Conservation (phyloP, 2,329 filamentous ascomycete species). For the Aspergillus sp. region DNA sequence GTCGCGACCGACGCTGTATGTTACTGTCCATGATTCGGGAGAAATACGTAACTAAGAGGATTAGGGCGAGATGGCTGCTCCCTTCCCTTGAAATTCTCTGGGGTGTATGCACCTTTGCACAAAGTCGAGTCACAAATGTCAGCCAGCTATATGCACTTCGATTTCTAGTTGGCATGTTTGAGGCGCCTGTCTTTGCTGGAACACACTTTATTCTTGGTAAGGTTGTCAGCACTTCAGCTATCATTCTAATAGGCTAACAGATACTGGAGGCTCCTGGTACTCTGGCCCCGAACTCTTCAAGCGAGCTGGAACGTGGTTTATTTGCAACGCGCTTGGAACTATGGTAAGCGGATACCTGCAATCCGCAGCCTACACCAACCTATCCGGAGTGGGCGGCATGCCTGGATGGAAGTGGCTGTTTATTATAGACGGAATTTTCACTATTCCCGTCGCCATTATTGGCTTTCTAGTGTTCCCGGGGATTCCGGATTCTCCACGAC, state of each 20-base stretch:
- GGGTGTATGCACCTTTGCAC: slow-evolving; percentile 39
- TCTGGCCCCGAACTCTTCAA: slow-evolving; percentile 53
- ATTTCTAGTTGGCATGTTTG: slow-evolving; percentile 37
- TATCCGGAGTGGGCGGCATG: slow-evolving; percentile 53
- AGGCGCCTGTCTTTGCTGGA: slow-evolving; percentile 37
- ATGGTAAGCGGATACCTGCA: slow-evolving; percentile 62
- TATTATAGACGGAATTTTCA: slow-evolving; percentile 60
- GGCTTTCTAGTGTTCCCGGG: slow-evolving; percentile 54
- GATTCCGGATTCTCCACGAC: slow-evolving; percentile 44
- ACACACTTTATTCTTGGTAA: slow-evolving; percentile 35
- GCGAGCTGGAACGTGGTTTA: slow-evolving; percentile 57
- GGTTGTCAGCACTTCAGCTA: background rate
- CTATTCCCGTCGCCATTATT: slow-evolving; percentile 56
- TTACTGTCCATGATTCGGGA: background rate
- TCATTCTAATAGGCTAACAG: background rate
- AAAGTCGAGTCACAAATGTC: slow-evolving; percentile 34
- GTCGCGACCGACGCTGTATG: slow-evolving; percentile 32
- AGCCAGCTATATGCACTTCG: slow-evolving; percentile 38
- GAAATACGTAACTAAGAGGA: background rate
- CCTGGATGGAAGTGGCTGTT: slow-evolving; percentile 60
- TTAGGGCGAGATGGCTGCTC: slow-evolving; percentile 32
- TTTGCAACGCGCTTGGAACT: slow-evolving; percentile 54
- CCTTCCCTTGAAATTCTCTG: slow-evolving; percentile 36
- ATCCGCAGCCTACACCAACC: slow-evolving; percentile 55
- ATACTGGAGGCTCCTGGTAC: slow-evolving; percentile 42